Percentiles rank a stretch among this genome's conserved stretches.
These are phyloP conservation scores for Dacryopinax spathularia DNA, from an alignment of 768 basidiomycete genomes.

Conservation along the genomic window DNA sequence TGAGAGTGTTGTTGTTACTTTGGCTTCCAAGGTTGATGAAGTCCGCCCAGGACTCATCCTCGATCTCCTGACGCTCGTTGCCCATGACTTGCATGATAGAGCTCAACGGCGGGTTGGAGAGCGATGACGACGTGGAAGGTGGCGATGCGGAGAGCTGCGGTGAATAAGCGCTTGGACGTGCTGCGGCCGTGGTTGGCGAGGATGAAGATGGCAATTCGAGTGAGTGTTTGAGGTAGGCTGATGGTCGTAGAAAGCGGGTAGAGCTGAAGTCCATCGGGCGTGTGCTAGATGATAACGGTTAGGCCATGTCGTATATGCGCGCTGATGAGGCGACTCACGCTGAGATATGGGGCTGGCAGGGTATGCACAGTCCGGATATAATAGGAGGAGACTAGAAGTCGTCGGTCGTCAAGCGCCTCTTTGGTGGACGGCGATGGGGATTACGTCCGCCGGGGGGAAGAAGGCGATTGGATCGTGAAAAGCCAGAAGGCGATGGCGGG, in stretches of 20 bases:
- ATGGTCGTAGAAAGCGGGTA: neutral
- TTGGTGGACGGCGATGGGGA: neutral
- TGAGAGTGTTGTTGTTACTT: neutral
- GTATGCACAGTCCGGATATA: neutral
- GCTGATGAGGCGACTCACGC: neutral
- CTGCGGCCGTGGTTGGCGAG: neutral
- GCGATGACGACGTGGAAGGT: neutral
- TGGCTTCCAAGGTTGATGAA: neutral
- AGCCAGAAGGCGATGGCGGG: neutral
- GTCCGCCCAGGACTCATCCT: neutral
- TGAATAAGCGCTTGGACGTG: neutral
- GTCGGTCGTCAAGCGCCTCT: neutral
- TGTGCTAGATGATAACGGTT: neutral
- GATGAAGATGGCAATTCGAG: neutral
- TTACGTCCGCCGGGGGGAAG: neutral
- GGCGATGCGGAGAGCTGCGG: constrained; percentile 1
- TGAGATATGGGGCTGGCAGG: neutral
- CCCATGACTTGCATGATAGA: neutral
- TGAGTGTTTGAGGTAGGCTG: neutral
- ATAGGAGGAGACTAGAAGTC: neutral
- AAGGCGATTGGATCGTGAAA: neutral
- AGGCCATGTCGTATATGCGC: neutral
- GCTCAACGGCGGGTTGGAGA: neutral
- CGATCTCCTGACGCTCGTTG: neutral
- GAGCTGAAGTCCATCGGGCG: neutral